Percentiles rank a stretch among this genome's conserved stretches.
Conservation (phyloP, 805 yeast genomes). For the Myxozyma neotropica region DNA sequence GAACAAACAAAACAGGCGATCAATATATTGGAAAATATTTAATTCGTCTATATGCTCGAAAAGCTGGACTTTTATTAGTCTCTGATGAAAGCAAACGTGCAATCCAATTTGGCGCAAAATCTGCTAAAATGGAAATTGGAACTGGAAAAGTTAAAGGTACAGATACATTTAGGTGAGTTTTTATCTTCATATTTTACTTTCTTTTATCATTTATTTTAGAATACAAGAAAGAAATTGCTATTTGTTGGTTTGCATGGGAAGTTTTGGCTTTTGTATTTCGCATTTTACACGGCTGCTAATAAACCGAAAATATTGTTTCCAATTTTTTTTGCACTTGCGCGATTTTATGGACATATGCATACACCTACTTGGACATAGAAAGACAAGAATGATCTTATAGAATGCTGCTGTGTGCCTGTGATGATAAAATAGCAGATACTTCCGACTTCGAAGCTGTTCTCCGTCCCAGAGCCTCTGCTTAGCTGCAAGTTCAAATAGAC, state of each 20-base stretch:
- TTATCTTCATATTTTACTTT: neutral
- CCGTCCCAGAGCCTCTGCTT: neutral
- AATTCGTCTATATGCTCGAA: slow-evolving; percentile 63
- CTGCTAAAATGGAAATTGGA: slow-evolving; percentile 89
- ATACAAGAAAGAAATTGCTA: too few relatives aligned
- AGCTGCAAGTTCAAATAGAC: neutral
- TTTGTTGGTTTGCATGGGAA: too few relatives aligned
- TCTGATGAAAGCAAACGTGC: slow-evolving; percentile 84
- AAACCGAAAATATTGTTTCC: too few relatives aligned
- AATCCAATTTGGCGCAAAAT: slow-evolving; percentile 92
- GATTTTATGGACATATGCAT: too few relatives aligned
- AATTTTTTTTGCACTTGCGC: neutral
- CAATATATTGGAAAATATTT: slow-evolving; percentile 50
- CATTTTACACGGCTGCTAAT: too few relatives aligned
- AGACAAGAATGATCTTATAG: neutral
- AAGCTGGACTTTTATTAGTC: slow-evolving; percentile 54
- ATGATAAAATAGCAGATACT: slow-evolving; percentile 25
- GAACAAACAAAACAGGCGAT: slow-evolving; percentile 40
- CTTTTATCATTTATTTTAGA: neutral
- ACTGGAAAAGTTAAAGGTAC: slow-evolving; percentile 78
- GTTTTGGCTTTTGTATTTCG: too few relatives aligned
- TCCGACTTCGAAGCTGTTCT: slow-evolving; percentile 10
- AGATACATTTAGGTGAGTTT: slow-evolving; percentile 46
- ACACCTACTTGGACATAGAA: too few relatives aligned
- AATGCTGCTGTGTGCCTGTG: slow-evolving; percentile 2